Evolutionary conservation across 2,329 filamentous ascomycete genomes (phyloP).

Genomic region (Elsinoe necatrix): DNA sequence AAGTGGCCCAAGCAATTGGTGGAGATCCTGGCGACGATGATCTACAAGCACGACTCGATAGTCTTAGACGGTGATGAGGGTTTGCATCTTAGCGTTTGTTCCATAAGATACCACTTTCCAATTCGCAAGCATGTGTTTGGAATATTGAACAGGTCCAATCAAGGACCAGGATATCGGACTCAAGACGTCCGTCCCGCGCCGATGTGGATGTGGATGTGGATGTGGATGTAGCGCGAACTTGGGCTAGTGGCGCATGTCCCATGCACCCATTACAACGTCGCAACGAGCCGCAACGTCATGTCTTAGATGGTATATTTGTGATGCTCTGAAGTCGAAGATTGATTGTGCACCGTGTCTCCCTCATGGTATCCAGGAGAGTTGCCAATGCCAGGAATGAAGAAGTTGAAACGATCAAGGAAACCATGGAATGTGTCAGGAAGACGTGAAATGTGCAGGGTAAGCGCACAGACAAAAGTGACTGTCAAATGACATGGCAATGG

Average conservation of each 20-base stretch:
- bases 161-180: background rate
- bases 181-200: background rate
- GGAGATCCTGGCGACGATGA: constrained; percentile 70
- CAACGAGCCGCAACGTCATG: background rate
- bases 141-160: no score
- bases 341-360: no score
- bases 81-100: background rate
- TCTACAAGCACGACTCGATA: constrained; percentile 86
- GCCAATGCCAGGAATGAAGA: no score
- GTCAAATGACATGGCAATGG: background rate
- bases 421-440: background rate
- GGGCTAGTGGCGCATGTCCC: background rate
- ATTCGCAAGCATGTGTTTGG: background rate
- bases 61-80: constrained; percentile 43
- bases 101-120: background rate
- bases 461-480: background rate
- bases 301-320: background rate
- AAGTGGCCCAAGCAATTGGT: constrained; percentile 79
- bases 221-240: background rate
- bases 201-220: background rate
- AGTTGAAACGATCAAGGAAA: background rate
- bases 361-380: background rate
- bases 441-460: background rate
- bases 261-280: background rate
- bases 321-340: background rate